Evolutionary conservation across 257 asterid genomes (phyloP).

Genomic region (Solanum megistacrolobum): DNA sequence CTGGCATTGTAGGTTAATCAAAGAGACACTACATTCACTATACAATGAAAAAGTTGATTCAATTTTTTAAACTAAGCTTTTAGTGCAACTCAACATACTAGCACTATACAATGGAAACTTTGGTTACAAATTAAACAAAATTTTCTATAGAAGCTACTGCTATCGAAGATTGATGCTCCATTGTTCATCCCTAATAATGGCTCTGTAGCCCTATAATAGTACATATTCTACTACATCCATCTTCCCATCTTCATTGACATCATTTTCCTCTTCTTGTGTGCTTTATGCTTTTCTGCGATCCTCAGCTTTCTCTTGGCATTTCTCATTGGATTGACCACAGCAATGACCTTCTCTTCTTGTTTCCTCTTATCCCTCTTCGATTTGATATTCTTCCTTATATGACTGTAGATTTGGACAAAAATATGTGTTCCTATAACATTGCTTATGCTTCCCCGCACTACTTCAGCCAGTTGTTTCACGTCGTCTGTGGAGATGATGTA

Average conservation of each 20-base stretch:
- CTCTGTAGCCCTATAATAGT: background rate
- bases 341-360: constrained; percentile 69
- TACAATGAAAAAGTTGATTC: background rate
- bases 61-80: background rate
- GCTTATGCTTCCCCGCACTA: constrained; percentile 44
- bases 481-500: constrained; percentile 41
- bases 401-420: constrained; percentile 50
- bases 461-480: constrained; percentile 60
- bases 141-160: background rate
- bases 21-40: background rate
- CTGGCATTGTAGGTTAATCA: background rate
- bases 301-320: constrained; percentile 89
- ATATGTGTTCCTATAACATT: constrained; percentile 46
- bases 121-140: background rate
- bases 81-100: background rate
- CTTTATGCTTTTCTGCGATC: constrained; percentile 61
- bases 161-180: background rate
- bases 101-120: background rate
- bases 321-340: constrained; percentile 73
- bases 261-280: constrained; percentile 76
- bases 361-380: constrained; percentile 82
- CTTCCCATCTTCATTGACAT: constrained; percentile 66
- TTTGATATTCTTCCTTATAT: constrained; percentile 53
- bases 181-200: background rate
- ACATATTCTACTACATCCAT: constrained; percentile 35